phyloP scores from a whole-genome alignment of 129 eudicot genomes.

The Calendula officinalis region DNA sequence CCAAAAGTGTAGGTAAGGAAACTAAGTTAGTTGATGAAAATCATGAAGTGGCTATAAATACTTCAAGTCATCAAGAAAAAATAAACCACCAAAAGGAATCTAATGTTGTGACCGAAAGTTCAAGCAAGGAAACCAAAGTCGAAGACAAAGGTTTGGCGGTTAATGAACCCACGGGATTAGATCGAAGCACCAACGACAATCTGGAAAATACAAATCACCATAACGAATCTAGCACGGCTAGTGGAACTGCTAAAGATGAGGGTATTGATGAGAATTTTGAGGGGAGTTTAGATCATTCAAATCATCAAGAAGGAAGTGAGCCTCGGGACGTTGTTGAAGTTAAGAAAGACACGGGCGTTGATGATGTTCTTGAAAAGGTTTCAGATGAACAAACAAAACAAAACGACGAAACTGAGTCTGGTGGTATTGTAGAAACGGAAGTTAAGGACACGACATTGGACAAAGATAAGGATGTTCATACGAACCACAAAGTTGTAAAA shows the following conservation, averaged over 20 bases:
- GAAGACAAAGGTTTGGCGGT: slow-evolving; percentile 20
- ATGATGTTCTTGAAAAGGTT: slow-evolving; percentile 33
- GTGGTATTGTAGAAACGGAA: slow-evolving; percentile 7
- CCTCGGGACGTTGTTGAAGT: slow-evolving; percentile 12
- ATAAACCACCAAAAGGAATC: slow-evolving; percentile 7
- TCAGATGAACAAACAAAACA: slow-evolving; percentile 23
- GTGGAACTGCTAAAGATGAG: slow-evolving; percentile 7
- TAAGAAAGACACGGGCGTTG: slow-evolving; percentile 23
- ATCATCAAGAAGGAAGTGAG: slow-evolving; percentile 29
- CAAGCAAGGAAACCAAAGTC: slow-evolving; percentile 12
- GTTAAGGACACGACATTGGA: slow-evolving; percentile 20
- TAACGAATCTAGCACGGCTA: too few species aligned
- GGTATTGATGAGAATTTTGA: slow-evolving; percentile 23
- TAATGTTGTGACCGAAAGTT: slow-evolving; percentile 11
- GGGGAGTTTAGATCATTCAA: slow-evolving; percentile 8
- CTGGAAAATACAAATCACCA: too few species aligned
- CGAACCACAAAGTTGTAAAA: slow-evolving; percentile 15
- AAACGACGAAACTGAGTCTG: slow-evolving; percentile 24
- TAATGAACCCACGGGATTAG: slow-evolving; percentile 5
- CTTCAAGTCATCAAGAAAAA: slow-evolving; percentile 18
- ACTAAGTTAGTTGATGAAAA: slow-evolving; percentile 17
- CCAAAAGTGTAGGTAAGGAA: slow-evolving; percentile 18
- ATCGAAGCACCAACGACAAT: too few species aligned
- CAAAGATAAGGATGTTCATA: slow-evolving; percentile 11
- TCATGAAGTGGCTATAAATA: slow-evolving; percentile 6